Evolutionary conservation across 345 rosid genomes (phyloP).

Genomic region (Eucalyptus sideroxylon): DNA sequence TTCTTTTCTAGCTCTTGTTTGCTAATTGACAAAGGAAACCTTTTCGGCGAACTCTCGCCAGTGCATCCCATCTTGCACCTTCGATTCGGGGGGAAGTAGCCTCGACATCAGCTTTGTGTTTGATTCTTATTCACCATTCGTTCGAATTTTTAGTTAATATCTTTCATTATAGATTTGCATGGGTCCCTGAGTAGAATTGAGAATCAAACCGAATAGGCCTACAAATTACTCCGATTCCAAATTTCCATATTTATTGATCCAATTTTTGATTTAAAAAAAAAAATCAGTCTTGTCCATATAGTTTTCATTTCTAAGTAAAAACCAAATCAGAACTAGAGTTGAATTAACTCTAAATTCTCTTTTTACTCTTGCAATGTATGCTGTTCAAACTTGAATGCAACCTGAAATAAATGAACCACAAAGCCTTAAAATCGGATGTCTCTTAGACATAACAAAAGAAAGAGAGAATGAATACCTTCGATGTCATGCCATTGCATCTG

Average conservation of each 20-base stretch:
- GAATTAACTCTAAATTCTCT: not conserved
- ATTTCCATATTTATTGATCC: fast-evolving
- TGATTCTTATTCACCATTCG: not conserved
- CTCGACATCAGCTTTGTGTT: not conserved
- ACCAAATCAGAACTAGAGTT: no score
- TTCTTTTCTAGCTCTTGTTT: not conserved
- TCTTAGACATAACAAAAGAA: not conserved
- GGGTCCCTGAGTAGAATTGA: not conserved
- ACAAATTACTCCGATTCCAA: no score
- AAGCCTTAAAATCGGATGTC: not conserved
- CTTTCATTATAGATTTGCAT: not conserved
- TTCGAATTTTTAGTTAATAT: not conserved
- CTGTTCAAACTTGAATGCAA: conserved; percentile 90
- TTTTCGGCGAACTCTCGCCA: not conserved
- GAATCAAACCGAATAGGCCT: fast-evolving
- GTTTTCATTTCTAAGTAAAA: no score
- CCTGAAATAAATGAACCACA: conserved; percentile 26
- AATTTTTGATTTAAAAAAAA: no score
- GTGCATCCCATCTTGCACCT: not conserved
- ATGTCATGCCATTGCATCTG: conserved; percentile 28
- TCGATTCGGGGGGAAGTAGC: not conserved
- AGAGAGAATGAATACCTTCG: not conserved
- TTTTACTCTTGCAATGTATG: conserved; percentile 53
- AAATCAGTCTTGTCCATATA: no score
- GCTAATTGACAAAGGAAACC: not conserved